Conservation (phyloP, 116 monocot genomes). For the Trichopus zeylanicus region DNA sequence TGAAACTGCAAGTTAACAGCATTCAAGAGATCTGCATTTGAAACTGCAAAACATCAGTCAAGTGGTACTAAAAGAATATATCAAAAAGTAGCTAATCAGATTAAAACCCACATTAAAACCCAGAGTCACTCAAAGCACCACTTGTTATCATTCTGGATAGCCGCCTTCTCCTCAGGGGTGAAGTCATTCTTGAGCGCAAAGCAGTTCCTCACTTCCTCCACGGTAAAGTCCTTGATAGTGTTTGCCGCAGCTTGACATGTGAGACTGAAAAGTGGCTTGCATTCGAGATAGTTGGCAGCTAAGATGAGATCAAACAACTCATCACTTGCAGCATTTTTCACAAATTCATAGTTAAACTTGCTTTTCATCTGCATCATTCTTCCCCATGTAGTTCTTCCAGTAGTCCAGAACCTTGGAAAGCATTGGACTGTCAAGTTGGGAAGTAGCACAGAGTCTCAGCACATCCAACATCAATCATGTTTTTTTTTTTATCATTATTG, state of each 20-base stretch:
- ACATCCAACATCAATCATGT: constrained; percentile 2
- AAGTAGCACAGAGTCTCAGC: neutral
- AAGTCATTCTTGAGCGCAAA: constrained; percentile 12
- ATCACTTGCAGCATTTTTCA: neutral
- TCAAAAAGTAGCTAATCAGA: too few relatives aligned
- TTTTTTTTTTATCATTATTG: neutral
- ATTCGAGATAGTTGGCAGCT: constrained; percentile 15
- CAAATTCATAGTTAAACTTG: neutral
- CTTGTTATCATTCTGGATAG: neutral
- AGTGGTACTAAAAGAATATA: too few relatives aligned
- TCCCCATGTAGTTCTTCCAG: neutral
- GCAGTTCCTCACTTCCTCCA: constrained; percentile 8
- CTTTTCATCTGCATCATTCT: neutral
- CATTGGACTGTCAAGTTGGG: neutral
- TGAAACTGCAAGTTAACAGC: too few relatives aligned
- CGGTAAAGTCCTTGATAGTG: constrained; percentile 8
- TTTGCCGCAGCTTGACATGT: neutral
- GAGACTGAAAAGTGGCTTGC: neutral
- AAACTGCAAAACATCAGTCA: too few relatives aligned
- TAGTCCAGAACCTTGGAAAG: neutral
- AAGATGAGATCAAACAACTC: neutral
- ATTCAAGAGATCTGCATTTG: too few relatives aligned
- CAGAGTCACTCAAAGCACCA: constrained; percentile 4
- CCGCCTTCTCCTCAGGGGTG: constrained; percentile 2
- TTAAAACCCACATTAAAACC: too few relatives aligned